A percentile compares a stretch with the other conserved stretches of the same genome.
Conservation (phyloP, 331 rosid species). For the Ulmus americana region DNA sequence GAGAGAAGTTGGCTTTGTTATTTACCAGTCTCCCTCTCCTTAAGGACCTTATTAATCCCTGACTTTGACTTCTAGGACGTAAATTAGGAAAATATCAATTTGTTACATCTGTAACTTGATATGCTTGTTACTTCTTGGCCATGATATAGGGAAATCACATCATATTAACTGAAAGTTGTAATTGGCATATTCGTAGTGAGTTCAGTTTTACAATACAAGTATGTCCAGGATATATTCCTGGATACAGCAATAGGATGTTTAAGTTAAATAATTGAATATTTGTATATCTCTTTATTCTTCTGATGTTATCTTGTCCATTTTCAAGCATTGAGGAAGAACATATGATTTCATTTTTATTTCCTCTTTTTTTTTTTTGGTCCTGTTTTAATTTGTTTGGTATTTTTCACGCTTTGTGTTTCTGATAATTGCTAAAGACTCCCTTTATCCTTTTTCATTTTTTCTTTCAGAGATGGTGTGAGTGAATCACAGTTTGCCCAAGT, state of each 20-base stretch:
- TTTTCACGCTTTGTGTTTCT: conserved; percentile 5
- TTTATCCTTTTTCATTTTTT: conserved; percentile 14
- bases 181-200: background rate
- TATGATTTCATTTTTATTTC: background rate
- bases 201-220: background rate
- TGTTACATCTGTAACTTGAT: no score
- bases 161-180: background rate
- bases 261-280: background rate
- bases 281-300: background rate
- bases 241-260: background rate
- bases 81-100: no score
- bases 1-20: no score
- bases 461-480: conserved; percentile 79
- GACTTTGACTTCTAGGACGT: no score
- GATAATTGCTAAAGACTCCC: conserved; percentile 7
- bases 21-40: no score
- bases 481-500: conserved; percentile 89
- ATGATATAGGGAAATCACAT: no score
- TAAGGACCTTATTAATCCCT: no score
- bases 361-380: background rate
- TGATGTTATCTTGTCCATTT: background rate
- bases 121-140: no score
- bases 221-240: background rate
- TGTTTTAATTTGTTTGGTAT: background rate
- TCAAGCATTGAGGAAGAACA: background rate